Conservation (phyloP, 2,329 filamentous ascomycete species). For the Apiospora arundinis region DNA sequence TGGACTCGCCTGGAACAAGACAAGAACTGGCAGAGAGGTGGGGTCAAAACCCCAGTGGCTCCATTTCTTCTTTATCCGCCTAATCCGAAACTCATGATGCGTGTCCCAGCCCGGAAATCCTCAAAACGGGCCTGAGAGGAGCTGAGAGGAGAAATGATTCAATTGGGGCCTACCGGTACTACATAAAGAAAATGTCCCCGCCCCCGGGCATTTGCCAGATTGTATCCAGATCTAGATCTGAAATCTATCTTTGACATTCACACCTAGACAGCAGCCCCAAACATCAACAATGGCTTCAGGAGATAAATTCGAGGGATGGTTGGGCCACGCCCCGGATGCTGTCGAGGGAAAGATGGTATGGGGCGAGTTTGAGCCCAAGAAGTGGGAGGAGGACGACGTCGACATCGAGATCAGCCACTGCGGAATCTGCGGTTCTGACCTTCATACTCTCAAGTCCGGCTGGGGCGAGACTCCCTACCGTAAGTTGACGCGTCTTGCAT, state of each 20-base stretch:
- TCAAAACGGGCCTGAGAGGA: neutral
- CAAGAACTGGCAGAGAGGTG: neutral
- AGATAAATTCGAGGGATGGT: conserved; percentile 23
- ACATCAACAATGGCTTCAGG: neutral
- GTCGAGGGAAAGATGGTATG: conserved; percentile 20
- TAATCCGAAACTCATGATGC: neutral
- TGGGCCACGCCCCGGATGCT: conserved; percentile 14
- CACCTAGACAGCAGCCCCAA: neutral
- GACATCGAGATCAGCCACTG: conserved; percentile 73
- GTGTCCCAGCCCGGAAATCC: neutral
- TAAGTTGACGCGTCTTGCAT: neutral
- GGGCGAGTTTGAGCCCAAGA: conserved; percentile 38
- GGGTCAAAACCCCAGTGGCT: neutral
- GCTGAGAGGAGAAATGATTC: too few relatives aligned
- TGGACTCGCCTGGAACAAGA: neutral
- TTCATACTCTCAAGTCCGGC: conserved; percentile 45
- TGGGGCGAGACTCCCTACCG: conserved; percentile 40
- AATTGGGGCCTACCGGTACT: neutral
- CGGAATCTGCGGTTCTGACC: conserved; percentile 62
- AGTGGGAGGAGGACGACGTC: conserved; percentile 60
- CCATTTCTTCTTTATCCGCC: neutral
- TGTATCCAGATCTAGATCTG: neutral
- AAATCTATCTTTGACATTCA: neutral
- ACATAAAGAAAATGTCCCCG: neutral
- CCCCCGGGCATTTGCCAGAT: neutral